Evolutionary conservation across 495 filamentous ascomycete genomes (phyloP).

Genomic region (Neurospora hispaniola): DNA sequence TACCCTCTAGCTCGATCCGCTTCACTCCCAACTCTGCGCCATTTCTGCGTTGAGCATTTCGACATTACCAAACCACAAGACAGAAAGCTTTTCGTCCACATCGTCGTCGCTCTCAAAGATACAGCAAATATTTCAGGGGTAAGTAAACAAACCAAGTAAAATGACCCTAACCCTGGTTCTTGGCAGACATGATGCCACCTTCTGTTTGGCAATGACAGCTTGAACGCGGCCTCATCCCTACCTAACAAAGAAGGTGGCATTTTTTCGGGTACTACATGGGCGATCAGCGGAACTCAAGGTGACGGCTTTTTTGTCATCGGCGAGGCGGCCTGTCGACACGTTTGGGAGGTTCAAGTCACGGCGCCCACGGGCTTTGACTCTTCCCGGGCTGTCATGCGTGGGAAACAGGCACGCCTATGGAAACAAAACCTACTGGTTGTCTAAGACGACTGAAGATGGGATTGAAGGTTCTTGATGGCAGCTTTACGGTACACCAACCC

Average conservation of each 20-base stretch:
- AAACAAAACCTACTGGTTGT: neutral
- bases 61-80: neutral
- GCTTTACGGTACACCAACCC: neutral
- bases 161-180: neutral
- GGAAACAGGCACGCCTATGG: neutral
- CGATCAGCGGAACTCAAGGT: no score
- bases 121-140: neutral
- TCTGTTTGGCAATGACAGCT: neutral
- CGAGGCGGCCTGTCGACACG: neutral
- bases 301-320: no score
- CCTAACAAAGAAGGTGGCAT: no score
- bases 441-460: neutral
- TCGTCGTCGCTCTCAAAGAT: neutral
- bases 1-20: neutral
- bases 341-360: neutral
- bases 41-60: neutral
- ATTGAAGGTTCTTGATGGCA: neutral
- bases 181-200: neutral
- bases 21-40: neutral
- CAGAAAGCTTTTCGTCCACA: neutral
- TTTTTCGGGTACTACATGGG: no score
- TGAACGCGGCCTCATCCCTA: neutral
- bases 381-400: neutral
- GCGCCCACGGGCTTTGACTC: neutral
- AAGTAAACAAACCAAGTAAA: neutral